Evolutionary conservation across 192 early-diverging fungal species (phyloP).

Genomic region (Lobosporangium transversale): DNA sequence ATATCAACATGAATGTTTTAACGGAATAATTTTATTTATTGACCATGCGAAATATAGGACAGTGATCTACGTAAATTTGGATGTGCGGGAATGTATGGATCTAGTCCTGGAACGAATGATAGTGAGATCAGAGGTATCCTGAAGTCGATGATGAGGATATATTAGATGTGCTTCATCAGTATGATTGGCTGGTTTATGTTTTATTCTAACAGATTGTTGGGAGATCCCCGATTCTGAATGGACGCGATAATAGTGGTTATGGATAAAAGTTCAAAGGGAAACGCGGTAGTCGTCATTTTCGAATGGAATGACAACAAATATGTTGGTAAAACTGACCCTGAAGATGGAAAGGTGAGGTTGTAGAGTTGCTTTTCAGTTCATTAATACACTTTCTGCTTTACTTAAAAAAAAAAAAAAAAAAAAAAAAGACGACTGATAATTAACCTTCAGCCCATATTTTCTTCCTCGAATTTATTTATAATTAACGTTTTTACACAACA

Average conservation of each 20-base stretch:
- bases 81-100: slow-evolving; percentile 37
- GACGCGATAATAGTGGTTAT: slow-evolving; percentile 47
- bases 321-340: slow-evolving; percentile 48
- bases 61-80: slow-evolving; percentile 1
- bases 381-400: too few species aligned
- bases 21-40: too few species aligned
- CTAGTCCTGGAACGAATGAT: slow-evolving; percentile 22
- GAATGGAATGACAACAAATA: slow-evolving; percentile 58
- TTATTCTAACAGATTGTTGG: too few species aligned
- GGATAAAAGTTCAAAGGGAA: slow-evolving; percentile 45
- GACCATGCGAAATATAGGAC: slow-evolving; percentile 24
- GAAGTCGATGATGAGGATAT: too few species aligned
- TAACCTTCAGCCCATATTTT: too few species aligned
- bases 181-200: too few species aligned
- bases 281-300: slow-evolving; percentile 56
- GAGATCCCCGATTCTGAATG: too few species aligned
- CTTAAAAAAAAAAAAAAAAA: too few species aligned
- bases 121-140: slow-evolving; percentile 30
- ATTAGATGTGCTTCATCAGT: too few species aligned
- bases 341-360: slow-evolving; percentile 14
- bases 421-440: too few species aligned
- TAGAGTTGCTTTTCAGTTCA: not conserved
- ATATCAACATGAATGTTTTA: too few species aligned
- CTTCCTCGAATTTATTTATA: not conserved
- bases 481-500: not conserved